Conservation (phyloP, 2,329 filamentous ascomycete genomes). For the Endoconidiophora polonica region DNA sequence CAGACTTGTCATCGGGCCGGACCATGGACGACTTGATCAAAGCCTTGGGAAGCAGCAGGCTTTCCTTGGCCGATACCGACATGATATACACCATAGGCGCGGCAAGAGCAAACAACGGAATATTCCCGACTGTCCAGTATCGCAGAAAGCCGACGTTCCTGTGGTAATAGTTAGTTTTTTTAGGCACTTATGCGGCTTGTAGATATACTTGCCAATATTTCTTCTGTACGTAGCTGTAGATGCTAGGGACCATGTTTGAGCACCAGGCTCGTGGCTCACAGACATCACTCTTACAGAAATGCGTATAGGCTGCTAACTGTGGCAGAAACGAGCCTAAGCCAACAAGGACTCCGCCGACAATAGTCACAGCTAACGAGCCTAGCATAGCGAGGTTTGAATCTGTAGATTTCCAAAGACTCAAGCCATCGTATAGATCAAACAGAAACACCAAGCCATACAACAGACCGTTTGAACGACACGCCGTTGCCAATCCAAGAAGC, state of each 20-base stretch:
- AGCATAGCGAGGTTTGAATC: conserved; percentile 19
- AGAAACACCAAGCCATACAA: conserved; percentile 59
- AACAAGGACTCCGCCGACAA: conserved; percentile 50
- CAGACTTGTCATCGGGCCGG: conserved; percentile 10
- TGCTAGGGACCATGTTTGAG: conserved; percentile 52
- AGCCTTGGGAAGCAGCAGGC: not conserved
- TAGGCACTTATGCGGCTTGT: conserved; percentile 5
- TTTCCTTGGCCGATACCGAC: conserved; percentile 6
- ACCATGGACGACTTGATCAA: not conserved
- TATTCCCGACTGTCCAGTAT: conserved; percentile 79
- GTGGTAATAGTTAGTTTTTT: not conserved
- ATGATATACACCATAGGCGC: conserved; percentile 58
- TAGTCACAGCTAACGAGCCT: conserved; percentile 36
- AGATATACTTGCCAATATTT: conserved; percentile 61
- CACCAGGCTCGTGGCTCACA: conserved; percentile 53
- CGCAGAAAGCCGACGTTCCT: conserved; percentile 78
- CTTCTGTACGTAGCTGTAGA: conserved; percentile 78
- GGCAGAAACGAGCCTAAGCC: conserved; percentile 52
- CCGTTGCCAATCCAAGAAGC: conserved; percentile 54
- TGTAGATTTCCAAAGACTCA: conserved; percentile 2
- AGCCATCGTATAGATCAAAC: conserved; percentile 34
- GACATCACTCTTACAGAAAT: conserved; percentile 40
- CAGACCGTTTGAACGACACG: conserved; percentile 72
- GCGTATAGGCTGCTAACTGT: conserved; percentile 56
- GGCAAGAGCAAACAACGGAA: conserved; percentile 76